Evolutionary conservation across 371 early-diverging fungal species (phyloP).

Genomic region (Lichtheimia corymbifera): DNA sequence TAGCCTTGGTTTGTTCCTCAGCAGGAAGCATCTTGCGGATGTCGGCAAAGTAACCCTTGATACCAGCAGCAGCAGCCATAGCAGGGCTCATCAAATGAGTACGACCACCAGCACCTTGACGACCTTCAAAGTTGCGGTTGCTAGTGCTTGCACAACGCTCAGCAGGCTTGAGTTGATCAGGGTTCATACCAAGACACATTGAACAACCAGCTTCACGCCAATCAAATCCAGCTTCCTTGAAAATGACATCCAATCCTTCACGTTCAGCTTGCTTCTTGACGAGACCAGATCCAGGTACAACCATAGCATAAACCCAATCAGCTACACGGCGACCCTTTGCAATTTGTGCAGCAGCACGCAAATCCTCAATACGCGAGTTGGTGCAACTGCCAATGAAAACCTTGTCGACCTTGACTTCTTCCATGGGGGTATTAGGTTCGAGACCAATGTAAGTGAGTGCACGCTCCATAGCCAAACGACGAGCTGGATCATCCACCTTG

Average conservation of each 20-base stretch:
- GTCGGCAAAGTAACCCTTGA: constrained; percentile 49
- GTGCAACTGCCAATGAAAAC: constrained; percentile 76
- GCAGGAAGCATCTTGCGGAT: constrained; percentile 33
- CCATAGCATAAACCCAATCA: constrained; percentile 67
- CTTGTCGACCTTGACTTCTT: constrained; percentile 61
- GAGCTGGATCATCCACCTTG: constrained; percentile 37
- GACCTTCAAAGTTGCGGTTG: constrained; percentile 75
- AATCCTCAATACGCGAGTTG: constrained; percentile 76
- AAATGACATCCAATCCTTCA: constrained; percentile 67
- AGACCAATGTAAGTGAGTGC: constrained; percentile 68
- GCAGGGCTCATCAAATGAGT: constrained; percentile 59
- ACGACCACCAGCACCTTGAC: constrained; percentile 69
- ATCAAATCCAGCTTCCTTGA: constrained; percentile 71
- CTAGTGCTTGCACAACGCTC: constrained; percentile 74
- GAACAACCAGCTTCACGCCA: constrained; percentile 77
- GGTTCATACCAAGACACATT: constrained; percentile 79
- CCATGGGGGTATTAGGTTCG: constrained; percentile 62
- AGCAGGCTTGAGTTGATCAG: constrained; percentile 67
- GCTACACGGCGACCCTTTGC: constrained; percentile 63
- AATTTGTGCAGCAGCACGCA: constrained; percentile 66
- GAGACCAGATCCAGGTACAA: constrained; percentile 73
- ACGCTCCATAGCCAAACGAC: constrained; percentile 55
- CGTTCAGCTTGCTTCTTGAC: constrained; percentile 71
- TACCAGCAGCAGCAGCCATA: constrained; percentile 53
- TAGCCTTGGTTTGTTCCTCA: constrained; percentile 20